These are phyloP conservation scores for Vitis hybrid DNA, from an alignment of 177 flowering plant genomes.

Conservation along the genomic window DNA sequence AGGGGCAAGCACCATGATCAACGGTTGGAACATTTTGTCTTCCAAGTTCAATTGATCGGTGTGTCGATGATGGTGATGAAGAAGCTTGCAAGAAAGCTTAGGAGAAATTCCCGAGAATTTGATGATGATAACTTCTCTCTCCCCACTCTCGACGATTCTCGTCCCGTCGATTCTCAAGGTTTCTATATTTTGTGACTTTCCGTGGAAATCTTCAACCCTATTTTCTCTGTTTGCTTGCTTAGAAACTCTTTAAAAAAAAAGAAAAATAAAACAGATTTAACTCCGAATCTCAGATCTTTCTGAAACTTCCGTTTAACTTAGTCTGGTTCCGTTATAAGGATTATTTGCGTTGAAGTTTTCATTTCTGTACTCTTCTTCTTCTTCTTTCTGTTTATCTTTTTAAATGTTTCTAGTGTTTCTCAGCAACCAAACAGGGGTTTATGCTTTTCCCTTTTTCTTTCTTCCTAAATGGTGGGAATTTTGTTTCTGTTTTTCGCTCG, in stretches of 20 bases:
- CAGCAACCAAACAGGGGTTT: neutral
- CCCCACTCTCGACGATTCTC: conserved; percentile 48
- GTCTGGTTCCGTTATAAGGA: too few species aligned
- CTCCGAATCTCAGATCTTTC: too few species aligned
- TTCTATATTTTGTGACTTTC: too few species aligned
- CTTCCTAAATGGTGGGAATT: neutral
- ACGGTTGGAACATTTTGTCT: too few species aligned
- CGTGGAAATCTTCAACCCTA: too few species aligned
- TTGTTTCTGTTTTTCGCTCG: neutral
- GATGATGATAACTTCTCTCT: conserved; percentile 44
- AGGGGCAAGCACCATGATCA: too few species aligned
- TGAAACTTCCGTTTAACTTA: too few species aligned
- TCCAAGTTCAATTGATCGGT: neutral
- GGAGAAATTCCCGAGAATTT: conserved; percentile 40
- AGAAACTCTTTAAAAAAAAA: too few species aligned
- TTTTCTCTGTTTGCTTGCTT: too few species aligned
- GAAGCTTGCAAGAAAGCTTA: conserved; percentile 18
- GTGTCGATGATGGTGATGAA: conserved; percentile 28
- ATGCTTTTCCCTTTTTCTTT: neutral
- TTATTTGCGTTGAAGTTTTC: too few species aligned
- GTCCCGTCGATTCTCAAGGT: conserved; percentile 40
- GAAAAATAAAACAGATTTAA: too few species aligned
- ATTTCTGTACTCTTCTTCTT: conserved; percentile 1
- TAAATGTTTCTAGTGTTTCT: neutral
- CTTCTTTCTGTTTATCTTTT: neutral